Conservation (phyloP, 1,284 basidiomycete genomes). For the Erythrobasidium hasegawianum region DNA sequence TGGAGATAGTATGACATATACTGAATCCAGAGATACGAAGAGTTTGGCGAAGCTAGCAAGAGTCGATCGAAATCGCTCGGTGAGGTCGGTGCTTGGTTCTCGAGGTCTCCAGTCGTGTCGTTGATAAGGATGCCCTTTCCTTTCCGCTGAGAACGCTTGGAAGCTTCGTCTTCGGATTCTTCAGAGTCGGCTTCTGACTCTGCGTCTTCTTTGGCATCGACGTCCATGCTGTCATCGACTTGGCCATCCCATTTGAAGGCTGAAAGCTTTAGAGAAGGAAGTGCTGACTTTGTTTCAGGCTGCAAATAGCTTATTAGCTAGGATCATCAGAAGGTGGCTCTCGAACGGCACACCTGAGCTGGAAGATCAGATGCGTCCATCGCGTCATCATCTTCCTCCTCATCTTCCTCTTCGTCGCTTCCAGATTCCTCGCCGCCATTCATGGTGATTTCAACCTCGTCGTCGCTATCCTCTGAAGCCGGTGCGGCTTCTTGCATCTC, state of each 20-base stretch:
- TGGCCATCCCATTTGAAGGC: slow-evolving; percentile 56
- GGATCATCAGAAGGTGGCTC: slow-evolving; percentile 16
- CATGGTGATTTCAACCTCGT: slow-evolving; percentile 58
- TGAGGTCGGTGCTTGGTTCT: slow-evolving; percentile 78
- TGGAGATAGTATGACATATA: slow-evolving; percentile 99
- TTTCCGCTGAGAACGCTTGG: slow-evolving; percentile 51
- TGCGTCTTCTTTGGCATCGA: slow-evolving; percentile 45
- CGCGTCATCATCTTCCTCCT: slow-evolving; percentile 30
- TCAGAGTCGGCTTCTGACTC: slow-evolving; percentile 46
- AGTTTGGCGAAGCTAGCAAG: slow-evolving; percentile 92
- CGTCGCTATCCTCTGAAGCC: slow-evolving; percentile 48
- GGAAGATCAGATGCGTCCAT: neutral
- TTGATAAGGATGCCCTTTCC: slow-evolving; percentile 65
- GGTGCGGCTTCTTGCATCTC: slow-evolving; percentile 56
- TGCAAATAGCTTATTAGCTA: too few species aligned
- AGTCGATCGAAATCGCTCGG: slow-evolving; percentile 91
- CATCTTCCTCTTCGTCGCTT: slow-evolving; percentile 51
- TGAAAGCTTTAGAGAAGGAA: slow-evolving; percentile 50
- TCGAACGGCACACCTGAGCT: slow-evolving; percentile 15
- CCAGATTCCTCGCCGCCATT: slow-evolving; percentile 53
- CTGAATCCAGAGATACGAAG: slow-evolving; percentile 97
- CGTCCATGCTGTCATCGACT: slow-evolving; percentile 41
- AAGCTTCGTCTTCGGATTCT: slow-evolving; percentile 55
- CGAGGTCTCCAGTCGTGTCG: slow-evolving; percentile 80
- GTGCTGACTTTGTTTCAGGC: slow-evolving; percentile 40